phyloP scores from a whole-genome alignment of 73 alveolate species.

The Breviolum minutum region DNA sequence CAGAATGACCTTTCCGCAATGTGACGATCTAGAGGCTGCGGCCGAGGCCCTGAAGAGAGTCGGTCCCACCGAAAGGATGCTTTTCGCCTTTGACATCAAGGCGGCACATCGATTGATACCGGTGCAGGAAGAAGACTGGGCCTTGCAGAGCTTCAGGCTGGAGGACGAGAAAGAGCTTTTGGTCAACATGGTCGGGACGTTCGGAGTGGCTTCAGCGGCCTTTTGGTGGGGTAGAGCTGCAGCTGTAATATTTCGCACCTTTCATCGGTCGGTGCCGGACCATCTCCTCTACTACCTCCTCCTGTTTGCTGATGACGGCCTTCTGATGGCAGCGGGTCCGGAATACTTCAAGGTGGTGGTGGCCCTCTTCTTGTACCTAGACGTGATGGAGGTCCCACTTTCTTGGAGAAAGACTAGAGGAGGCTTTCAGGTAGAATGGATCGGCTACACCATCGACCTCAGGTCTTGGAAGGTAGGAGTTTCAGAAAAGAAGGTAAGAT shows the following conservation, averaged over 20 bases:
- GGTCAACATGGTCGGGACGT: not conserved
- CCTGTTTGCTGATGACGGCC: not conserved
- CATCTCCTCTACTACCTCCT: too few species aligned
- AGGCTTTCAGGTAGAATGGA: not conserved
- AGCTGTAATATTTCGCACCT: not conserved
- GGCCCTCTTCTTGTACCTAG: not conserved
- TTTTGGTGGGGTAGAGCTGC: conserved; percentile 35
- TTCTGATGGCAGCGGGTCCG: not conserved
- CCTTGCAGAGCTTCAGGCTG: conserved; percentile 1
- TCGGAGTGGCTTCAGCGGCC: conserved; percentile 16
- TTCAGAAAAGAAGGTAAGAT: too few species aligned
- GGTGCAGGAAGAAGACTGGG: not conserved
- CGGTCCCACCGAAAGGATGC: not conserved
- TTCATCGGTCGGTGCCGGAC: not conserved
- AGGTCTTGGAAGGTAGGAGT: not conserved
- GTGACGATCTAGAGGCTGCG: conserved; percentile 27
- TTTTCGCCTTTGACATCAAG: not conserved
- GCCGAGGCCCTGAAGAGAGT: not conserved
- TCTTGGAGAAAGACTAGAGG: not conserved
- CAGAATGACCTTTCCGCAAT: not conserved
- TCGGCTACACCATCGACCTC: not conserved
- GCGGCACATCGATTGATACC: not conserved
- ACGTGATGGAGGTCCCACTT: too few species aligned
- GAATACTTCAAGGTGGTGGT: not conserved
- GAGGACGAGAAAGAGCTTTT: not conserved